phyloP scores from a whole-genome alignment of 768 basidiomycete genomes.

The Termitomyces sp. region DNA sequence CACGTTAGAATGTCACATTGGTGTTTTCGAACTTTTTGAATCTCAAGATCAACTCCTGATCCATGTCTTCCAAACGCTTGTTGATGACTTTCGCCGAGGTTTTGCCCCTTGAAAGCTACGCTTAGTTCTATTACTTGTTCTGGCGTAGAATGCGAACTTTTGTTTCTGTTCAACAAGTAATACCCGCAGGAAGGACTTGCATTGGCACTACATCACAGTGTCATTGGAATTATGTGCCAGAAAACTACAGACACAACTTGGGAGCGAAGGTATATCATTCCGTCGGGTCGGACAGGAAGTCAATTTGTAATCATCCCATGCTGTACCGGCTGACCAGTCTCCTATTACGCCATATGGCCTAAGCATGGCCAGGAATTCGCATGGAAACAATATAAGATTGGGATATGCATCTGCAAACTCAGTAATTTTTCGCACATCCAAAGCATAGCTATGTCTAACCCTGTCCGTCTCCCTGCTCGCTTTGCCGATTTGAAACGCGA shows the following conservation, averaged over 20 bases:
- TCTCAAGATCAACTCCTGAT: not conserved
- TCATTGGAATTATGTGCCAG: not conserved
- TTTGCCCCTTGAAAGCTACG: not conserved
- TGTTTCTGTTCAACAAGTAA: not conserved
- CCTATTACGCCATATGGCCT: not conserved
- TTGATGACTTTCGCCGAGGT: not conserved
- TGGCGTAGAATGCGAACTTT: not conserved
- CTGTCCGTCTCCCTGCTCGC: constrained; percentile 33
- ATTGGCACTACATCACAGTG: no score
- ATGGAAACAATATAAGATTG: not conserved
- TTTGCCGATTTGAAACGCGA: constrained; percentile 54
- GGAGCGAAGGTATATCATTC: not conserved
- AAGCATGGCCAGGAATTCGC: not conserved
- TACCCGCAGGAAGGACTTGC: not conserved
- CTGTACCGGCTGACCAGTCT: not conserved
- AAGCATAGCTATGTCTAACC: constrained; percentile 4
- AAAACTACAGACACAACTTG: no score
- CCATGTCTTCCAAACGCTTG: no score
- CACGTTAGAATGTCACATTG: not conserved
- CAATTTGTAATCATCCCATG: not conserved
- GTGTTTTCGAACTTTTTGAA: no score
- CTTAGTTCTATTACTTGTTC: not conserved
- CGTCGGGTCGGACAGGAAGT: not conserved
- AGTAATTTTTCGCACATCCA: not conserved
- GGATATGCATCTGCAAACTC: not conserved